Base-by-base conservation (phyloP, 352 stramenopile species). In the Globisporangium iwayamae region DNA sequence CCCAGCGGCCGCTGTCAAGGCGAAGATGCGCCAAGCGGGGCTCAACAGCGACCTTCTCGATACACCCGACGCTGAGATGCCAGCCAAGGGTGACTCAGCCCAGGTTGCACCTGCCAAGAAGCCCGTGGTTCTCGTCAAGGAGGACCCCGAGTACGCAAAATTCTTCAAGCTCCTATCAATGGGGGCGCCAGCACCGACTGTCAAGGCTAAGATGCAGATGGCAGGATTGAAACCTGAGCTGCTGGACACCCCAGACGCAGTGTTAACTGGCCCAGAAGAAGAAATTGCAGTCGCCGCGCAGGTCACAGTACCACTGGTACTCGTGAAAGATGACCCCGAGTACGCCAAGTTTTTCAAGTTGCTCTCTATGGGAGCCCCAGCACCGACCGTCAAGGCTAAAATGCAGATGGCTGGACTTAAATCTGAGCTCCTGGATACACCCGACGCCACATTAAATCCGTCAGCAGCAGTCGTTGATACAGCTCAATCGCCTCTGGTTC, bases 41-140 rank as follows among this genome's bases (percentile, higher is more conserved):
- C 62, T 98, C 25, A 93, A 98, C 72, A 74, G 87, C 45, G 74
- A 81, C 3, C 65, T 90, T 3, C 62, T 92, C 8, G 80, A 91
- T 50, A 91, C 77, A 0, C 83, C 85, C 11, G 76, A 91, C 36
- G 80, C 78, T 3, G 61, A 71, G 3, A 60, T 91, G 34, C 66
- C 70, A 1, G 48, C 60, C 4, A 78, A 60, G 56, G 45, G 25
- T 8, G 32, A 47, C 48, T 13, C 20, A 55, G 47, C 3, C 14
- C 22, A 36, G 11, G n/a, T n/a, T 18, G 18, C 64, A 54, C 22
- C 32, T 28, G n/a, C 39, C 62, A 63, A 48, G 54, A 82, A 65
- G 39, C 48, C 62, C 52, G 18, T 43, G 14, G 60, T 81, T 18
- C 72, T 86, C 30, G 78, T 87, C 2, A 89, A 90, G 56, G 81